Percentiles rank a stretch among this genome's conserved stretches.
These are phyloP conservation scores for Magnolia officinalis DNA, from an alignment of 164 flowering plant species.

Conservation along the genomic window DNA sequence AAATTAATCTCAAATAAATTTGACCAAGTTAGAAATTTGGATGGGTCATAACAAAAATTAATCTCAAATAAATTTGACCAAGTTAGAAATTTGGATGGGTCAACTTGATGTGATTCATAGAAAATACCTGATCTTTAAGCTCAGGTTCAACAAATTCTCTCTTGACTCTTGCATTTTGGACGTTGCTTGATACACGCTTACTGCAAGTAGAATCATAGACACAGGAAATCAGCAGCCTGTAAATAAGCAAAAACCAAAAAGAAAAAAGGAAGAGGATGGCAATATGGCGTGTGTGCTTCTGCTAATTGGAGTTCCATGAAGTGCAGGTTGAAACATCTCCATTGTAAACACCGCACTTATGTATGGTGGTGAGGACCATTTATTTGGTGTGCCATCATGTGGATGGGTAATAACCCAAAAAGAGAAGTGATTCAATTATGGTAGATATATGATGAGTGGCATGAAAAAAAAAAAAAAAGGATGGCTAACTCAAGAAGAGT, in stretches of 20 bases:
- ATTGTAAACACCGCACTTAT: neutral
- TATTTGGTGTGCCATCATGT: neutral
- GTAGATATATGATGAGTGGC: neutral
- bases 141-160: slow-evolving; percentile 46
- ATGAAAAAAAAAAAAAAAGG: neutral
- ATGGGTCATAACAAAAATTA: neutral
- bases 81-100: no score
- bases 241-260: neutral
- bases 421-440: neutral
- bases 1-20: neutral
- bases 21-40: no score
- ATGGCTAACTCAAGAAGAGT: neutral
- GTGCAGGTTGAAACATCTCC: neutral
- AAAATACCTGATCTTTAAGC: slow-evolving; percentile 44
- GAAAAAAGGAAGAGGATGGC: neutral
- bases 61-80: neutral
- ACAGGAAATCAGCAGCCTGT: neutral
- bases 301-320: neutral
- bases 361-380: neutral
- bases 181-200: slow-evolving; percentile 38
- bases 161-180: slow-evolving; percentile 27
- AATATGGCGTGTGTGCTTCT: neutral
- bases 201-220: slow-evolving; percentile 23
- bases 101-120: neutral
- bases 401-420: no score